Evolutionary conservation across 768 basidiomycete species (phyloP).

Genomic region (Cantharellus cinnabarinus): DNA sequence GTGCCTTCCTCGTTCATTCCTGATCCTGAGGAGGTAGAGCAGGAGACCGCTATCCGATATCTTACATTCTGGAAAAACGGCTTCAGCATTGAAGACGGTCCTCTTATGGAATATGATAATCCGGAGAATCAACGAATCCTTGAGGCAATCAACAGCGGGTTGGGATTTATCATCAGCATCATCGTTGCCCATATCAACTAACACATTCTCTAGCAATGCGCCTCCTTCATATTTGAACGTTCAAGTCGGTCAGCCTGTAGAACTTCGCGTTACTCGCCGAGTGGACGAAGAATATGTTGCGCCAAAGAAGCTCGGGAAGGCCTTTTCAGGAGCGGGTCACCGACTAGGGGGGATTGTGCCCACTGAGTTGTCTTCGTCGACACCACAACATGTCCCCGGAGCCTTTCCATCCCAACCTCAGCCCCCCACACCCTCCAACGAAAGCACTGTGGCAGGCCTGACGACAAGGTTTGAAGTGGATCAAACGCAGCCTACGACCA

Average conservation of each 20-base stretch:
- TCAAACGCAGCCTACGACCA: conserved; percentile 60
- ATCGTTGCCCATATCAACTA: neutral
- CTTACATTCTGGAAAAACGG: conserved; percentile 90
- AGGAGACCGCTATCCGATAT: conserved; percentile 43
- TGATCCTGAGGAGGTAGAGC: conserved; percentile 33
- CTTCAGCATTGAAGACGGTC: conserved; percentile 78
- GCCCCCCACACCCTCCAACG: conserved; percentile 2
- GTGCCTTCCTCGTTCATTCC: conserved; percentile 55
- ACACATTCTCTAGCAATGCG: conserved; percentile 33
- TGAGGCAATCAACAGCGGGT: conserved; percentile 65
- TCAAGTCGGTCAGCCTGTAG: conserved; percentile 55
- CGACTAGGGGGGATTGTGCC: conserved; percentile 69
- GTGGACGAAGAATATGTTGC: conserved; percentile 50
- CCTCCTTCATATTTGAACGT: conserved; percentile 63
- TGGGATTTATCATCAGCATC: conserved; percentile 8
- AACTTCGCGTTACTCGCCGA: conserved; percentile 56
- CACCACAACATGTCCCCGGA: conserved; percentile 28
- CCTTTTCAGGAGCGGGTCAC: conserved; percentile 58
- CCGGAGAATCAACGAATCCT: conserved; percentile 50
- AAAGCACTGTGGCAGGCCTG: conserved; percentile 12
- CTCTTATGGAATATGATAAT: conserved; percentile 65
- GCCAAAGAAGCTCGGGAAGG: conserved; percentile 25
- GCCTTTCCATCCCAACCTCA: conserved; percentile 23
- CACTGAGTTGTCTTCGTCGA: conserved; percentile 9
- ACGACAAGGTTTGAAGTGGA: conserved; percentile 62